phyloP scores from a whole-genome alignment of 257 asterid species.

The Lithospermum erythrorhizon region DNA sequence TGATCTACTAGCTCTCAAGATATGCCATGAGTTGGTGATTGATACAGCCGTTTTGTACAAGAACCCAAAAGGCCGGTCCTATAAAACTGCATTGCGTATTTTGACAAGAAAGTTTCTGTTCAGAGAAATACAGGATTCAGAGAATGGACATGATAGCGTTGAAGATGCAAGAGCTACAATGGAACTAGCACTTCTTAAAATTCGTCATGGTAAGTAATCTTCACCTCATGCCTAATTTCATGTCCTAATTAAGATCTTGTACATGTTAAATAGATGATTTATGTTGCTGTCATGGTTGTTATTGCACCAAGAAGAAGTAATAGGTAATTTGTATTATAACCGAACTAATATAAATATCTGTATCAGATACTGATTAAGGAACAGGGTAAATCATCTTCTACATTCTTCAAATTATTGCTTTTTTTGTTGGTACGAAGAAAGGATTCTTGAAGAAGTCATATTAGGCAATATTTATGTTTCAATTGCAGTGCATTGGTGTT shows the following conservation, averaged over 20 bases:
- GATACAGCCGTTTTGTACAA: slow-evolving; percentile 84
- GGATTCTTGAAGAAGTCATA: too few species aligned
- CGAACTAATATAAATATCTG: too few species aligned
- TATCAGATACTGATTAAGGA: too few species aligned
- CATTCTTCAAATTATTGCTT: too few species aligned
- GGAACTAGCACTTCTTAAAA: slow-evolving; percentile 77
- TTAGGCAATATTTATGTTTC: too few species aligned
- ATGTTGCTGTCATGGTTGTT: too few species aligned
- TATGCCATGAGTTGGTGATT: slow-evolving; percentile 68
- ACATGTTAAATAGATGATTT: not conserved
- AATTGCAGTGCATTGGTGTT: too few species aligned
- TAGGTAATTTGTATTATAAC: too few species aligned
- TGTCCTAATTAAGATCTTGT: slow-evolving; percentile 2
- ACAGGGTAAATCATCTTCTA: too few species aligned
- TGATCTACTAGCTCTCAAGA: slow-evolving; percentile 76
- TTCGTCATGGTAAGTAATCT: slow-evolving; percentile 37
- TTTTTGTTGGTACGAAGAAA: too few species aligned
- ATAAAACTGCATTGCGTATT: slow-evolving; percentile 86
- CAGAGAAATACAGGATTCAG: slow-evolving; percentile 80
- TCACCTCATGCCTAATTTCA: slow-evolving; percentile 5
- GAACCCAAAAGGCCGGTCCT: slow-evolving; percentile 74
- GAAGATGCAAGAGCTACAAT: slow-evolving; percentile 94
- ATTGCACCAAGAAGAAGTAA: too few species aligned
- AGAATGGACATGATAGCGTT: slow-evolving; percentile 80
- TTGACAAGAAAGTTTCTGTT: slow-evolving; percentile 61